Percentiles rank a stretch among this genome's conserved stretches.
These are phyloP conservation scores for Scleromitrula shiraiana DNA, from an alignment of 2,329 filamentous ascomycete species.

Conservation along the genomic window DNA sequence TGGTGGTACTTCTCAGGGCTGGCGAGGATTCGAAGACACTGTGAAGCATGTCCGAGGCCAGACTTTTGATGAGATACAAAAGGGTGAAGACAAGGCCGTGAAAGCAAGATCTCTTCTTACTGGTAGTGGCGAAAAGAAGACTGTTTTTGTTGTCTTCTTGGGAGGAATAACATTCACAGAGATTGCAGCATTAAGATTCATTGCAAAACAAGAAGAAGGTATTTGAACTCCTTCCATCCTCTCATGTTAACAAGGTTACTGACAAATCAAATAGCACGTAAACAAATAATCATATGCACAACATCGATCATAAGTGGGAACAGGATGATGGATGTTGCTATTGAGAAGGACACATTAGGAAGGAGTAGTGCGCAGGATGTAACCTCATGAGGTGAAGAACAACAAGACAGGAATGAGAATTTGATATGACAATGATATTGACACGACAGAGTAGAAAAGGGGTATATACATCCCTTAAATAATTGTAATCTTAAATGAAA, in stretches of 20 bases:
- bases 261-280: constrained; percentile 44
- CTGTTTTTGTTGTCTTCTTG: constrained; percentile 91
- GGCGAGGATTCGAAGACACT: constrained; percentile 89
- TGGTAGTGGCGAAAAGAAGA: constrained; percentile 68
- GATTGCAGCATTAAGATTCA: constrained; percentile 86
- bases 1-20: constrained; percentile 63
- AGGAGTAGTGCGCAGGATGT: constrained; percentile 27
- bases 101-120: constrained; percentile 79
- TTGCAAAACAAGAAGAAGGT: constrained; percentile 76
- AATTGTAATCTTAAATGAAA: constrained; percentile 9
- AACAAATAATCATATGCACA: constrained; percentile 84
- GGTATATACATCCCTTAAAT: neutral
- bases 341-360: constrained; percentile 48
- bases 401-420: too few relatives aligned
- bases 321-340: constrained; percentile 76
- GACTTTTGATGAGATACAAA: constrained; percentile 88
- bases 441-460: constrained; percentile 5
- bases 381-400: constrained; percentile 7
- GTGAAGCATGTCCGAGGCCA: constrained; percentile 80
- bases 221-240: constrained; percentile 2
- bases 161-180: constrained; percentile 97
- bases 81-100: constrained; percentile 85
- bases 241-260: constrained; percentile 11
- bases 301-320: constrained; percentile 88
- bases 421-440: too few relatives aligned